phyloP scores from a whole-genome alignment of 2,329 filamentous ascomycete species.

The Massarina eburnea region DNA sequence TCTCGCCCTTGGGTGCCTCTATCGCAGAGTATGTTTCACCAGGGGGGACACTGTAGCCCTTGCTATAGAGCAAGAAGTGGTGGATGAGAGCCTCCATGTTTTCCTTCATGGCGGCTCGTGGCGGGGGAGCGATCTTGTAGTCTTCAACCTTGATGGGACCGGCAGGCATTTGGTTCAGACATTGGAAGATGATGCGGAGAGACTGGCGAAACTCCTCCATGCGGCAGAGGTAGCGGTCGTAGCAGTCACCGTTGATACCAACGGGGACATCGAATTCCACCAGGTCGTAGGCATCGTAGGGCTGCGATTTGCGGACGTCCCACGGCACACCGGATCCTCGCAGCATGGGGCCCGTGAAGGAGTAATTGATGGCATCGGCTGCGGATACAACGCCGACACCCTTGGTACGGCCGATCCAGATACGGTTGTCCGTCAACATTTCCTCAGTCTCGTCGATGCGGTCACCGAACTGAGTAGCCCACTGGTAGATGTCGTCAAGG shows the following conservation, averaged over 20 bases:
- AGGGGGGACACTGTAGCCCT: constrained; percentile 94
- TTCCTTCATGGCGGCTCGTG: constrained; percentile 99
- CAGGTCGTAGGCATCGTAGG: constrained; percentile 96
- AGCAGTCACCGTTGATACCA: constrained; percentile 96
- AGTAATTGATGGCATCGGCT: constrained; percentile 92
- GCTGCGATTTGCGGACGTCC: constrained; percentile 95
- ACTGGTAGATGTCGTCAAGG: constrained; percentile 98
- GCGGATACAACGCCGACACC: constrained; percentile 90
- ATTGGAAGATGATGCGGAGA: constrained; percentile 97
- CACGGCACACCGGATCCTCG: constrained; percentile 94
- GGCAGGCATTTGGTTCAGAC: constrained; percentile 96
- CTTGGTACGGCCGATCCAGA: constrained; percentile 94
- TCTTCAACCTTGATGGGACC: constrained; percentile 95
- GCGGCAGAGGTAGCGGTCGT: constrained; percentile 96
- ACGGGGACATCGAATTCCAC: constrained; percentile 98
- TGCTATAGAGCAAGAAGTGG: constrained; percentile 98
- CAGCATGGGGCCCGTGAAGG: constrained; percentile 96
- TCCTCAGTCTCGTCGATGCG: constrained; percentile 99
- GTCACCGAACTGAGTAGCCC: constrained; percentile 98
- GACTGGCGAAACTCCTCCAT: constrained; percentile 99
- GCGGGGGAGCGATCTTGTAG: constrained; percentile 96
- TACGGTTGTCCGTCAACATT: constrained; percentile 97
- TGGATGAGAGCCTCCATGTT: constrained; percentile 99
- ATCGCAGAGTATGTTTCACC: constrained; percentile 98
- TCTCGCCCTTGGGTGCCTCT: constrained; percentile 99